Conservation (phyloP, 371 early-diverging fungal genomes). For the Circinella minor region DNA sequence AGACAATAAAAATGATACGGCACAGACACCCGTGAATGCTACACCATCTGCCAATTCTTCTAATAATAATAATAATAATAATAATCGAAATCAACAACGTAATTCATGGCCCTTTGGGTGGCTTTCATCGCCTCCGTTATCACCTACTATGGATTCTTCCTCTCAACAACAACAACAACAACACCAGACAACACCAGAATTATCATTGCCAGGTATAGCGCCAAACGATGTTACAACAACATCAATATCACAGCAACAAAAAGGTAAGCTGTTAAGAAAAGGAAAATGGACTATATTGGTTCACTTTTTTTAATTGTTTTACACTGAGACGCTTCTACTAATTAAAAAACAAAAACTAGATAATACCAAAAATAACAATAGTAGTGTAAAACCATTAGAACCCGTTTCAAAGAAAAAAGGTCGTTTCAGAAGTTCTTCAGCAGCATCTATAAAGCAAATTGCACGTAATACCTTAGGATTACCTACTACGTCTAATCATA, state of each 20-base stretch:
- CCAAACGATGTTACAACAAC: neutral
- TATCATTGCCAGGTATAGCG: neutral
- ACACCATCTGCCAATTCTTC: neutral
- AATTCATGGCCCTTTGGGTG: conserved; percentile 18
- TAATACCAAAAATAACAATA: neutral
- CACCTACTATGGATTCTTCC: conserved; percentile 7
- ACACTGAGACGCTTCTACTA: no score
- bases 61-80: neutral
- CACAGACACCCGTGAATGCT: no score
- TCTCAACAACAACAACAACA: neutral
- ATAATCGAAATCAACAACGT: neutral
- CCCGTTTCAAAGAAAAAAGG: conserved; percentile 13
- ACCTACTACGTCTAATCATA: neutral
- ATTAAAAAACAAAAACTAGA: no score
- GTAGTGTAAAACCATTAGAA: neutral
- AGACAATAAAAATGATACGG: no score
- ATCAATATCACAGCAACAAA: no score
- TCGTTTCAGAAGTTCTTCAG: conserved; percentile 22
- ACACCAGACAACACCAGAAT: neutral
- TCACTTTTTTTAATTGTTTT: no score
- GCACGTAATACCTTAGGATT: conserved; percentile 19
- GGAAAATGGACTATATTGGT: no score
- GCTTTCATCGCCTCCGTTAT: conserved; percentile 12
- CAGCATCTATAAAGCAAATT: conserved; percentile 17
- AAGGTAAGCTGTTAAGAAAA: neutral